Evolutionary conservation across 768 basidiomycete genomes (phyloP), one percentile per base, ranked within the genome.

Genomic region (Calocera cornea): DNA sequence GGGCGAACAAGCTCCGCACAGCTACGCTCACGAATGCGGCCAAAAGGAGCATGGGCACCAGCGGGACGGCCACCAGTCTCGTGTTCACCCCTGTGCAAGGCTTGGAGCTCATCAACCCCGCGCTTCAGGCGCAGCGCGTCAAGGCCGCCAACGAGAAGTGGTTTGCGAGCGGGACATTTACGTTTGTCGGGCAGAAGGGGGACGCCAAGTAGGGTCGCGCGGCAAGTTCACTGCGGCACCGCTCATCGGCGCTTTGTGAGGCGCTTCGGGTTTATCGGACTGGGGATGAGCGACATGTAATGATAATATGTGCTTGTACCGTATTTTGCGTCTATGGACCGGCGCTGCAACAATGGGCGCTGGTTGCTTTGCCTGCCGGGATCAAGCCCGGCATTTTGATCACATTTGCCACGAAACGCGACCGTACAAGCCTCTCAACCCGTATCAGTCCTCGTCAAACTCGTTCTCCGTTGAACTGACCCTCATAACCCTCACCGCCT

Each of bases 61-160:
- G 74, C 75, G 95, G 95, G 31, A 93, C 89, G 8, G 88, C 92
- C 2, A 97, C 95, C 0, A 94, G 92, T 19, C 79, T 98, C 67
- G 89, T 89, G 7, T 95, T 98, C 68, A 98, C 95, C 2, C 95
- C 95, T 16, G 90, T 94, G 2, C 95, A 98, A 86, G 95, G 91
- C 86, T 89, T 99, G 77, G 95, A 99, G 77, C 82, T 99, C 69
- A 94, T 93, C 66, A 98, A 98, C 74, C 88, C 90, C 29, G 83
- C 89, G n/a, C 84, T 88, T 2, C 86, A 87, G 65, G 85, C 88
- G n/a, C 87, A 87, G 70, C 84, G 88, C 34, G 92, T 97, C 67
- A 92, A 93, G 76, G 94, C 92, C 71, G 97, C 97, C 29, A 98
- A 99, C 78, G 93, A 97, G 66, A 83, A 89, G 31, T 99, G 97